A percentile compares a stretch with the other conserved stretches of the same genome.
These are phyloP conservation scores for Hibiscus tridactylites DNA, from an alignment of 345 rosid species.

Conservation along the genomic window DNA sequence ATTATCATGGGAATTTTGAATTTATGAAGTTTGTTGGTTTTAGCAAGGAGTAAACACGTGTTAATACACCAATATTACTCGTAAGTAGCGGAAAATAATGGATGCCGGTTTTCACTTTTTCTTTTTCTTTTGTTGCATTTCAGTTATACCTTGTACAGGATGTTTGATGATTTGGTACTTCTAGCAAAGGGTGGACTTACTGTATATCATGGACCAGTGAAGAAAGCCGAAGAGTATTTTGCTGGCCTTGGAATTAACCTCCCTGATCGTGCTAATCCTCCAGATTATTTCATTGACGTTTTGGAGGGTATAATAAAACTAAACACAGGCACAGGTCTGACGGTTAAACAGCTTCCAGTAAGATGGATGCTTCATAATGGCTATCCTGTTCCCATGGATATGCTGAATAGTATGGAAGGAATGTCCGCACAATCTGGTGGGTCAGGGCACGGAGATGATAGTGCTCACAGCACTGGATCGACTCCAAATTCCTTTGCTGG, in stretches of 20 bases:
- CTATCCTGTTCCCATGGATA: slow-evolving; percentile 79
- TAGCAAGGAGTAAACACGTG: background rate
- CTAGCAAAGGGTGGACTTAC: slow-evolving; percentile 92
- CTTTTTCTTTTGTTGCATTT: slow-evolving; percentile 7
- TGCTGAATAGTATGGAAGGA: slow-evolving; percentile 62
- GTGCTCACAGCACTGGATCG: slow-evolving; percentile 7
- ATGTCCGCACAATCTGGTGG: slow-evolving; percentile 33
- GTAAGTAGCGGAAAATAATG: background rate
- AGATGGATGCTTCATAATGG: slow-evolving; percentile 99
- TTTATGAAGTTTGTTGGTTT: background rate
- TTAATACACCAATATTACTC: background rate
- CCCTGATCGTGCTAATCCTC: slow-evolving; percentile 92
- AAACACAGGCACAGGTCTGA: slow-evolving; percentile 48
- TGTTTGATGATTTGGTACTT: slow-evolving; percentile 97
- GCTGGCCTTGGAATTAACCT: slow-evolving; percentile 64
- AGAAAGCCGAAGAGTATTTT: slow-evolving; percentile 90
- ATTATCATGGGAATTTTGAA: background rate
- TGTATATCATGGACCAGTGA: slow-evolving; percentile 90
- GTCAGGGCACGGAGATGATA: slow-evolving; percentile 48
- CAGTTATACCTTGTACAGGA: slow-evolving; percentile 81
- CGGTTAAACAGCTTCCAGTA: slow-evolving; percentile 70
- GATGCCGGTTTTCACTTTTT: background rate
- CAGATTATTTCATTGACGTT: slow-evolving; percentile 95
- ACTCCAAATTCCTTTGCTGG: slow-evolving; percentile 62
- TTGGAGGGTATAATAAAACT: slow-evolving; percentile 86